Evolutionary conservation across 495 filamentous ascomycete species (phyloP).

Genomic region (Talaromyces liani): DNA sequence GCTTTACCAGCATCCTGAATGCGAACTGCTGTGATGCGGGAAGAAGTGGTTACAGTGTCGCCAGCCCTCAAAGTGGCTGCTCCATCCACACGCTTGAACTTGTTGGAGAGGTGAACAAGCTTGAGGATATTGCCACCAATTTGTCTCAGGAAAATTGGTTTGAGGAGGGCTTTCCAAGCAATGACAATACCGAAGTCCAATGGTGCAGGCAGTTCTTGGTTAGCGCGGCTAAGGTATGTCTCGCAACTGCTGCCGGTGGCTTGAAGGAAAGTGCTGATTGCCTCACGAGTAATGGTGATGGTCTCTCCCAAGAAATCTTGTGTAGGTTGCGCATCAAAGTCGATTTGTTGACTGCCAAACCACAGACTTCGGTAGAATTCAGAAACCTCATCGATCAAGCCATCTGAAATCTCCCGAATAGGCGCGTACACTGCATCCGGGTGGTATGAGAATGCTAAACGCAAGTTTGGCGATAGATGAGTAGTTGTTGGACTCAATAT

Average conservation of each 20-base stretch:
- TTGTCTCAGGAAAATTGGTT: conserved; percentile 88
- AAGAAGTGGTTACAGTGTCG: conserved; percentile 83
- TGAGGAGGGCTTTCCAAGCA: conserved; percentile 97
- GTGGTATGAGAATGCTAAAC: neutral
- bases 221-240: conserved; percentile 89
- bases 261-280: conserved; percentile 95
- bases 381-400: conserved; percentile 92
- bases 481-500: neutral
- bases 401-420: conserved; percentile 57
- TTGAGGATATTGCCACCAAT: conserved; percentile 93
- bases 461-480: neutral
- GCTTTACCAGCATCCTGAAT: conserved; percentile 98
- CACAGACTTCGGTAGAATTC: conserved; percentile 88
- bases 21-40: conserved; percentile 93
- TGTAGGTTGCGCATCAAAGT: conserved; percentile 75
- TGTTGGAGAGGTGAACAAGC: conserved; percentile 91
- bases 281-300: conserved; percentile 75
- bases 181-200: conserved; percentile 99
- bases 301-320: conserved; percentile 81
- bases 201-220: conserved; percentile 87
- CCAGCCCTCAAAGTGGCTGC: conserved; percentile 89
- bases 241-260: conserved; percentile 96
- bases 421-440: neutral
- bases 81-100: conserved; percentile 94
- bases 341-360: conserved; percentile 28